Conservation (phyloP, 2,329 filamentous ascomycete genomes). For the Xylariales sp. region DNA sequence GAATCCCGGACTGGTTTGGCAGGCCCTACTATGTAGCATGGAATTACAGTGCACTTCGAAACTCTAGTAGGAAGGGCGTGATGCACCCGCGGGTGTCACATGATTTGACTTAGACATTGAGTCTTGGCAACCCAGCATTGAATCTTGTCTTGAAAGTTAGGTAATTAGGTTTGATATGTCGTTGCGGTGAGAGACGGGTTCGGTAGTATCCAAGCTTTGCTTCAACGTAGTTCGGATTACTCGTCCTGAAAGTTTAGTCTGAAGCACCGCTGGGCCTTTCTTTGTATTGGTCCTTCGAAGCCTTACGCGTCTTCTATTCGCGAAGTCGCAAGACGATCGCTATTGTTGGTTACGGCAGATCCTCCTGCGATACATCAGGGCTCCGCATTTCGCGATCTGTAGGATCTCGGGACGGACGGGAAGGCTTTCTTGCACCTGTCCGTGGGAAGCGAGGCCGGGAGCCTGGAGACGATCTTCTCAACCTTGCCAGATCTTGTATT, state of each 20-base stretch:
- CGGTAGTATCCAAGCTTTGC: neutral
- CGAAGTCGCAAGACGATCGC: constrained; percentile 1
- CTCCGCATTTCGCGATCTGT: constrained; percentile 3
- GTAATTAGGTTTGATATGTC: neutral
- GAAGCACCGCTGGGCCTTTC: too few species aligned
- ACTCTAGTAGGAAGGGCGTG: too few species aligned
- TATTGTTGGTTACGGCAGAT: neutral
- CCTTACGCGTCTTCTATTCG: neutral
- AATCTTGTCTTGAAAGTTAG: neutral
- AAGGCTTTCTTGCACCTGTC: too few species aligned
- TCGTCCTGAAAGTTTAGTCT: neutral
- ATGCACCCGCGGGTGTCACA: neutral
- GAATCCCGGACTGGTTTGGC: constrained; percentile 2
- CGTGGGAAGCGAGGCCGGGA: constrained; percentile 7
- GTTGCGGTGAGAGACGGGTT: neutral
- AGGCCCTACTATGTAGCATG: neutral
- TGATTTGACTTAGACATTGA: neutral
- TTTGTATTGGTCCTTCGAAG: too few species aligned
- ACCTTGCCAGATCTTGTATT: constrained; percentile 1
- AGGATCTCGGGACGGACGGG: constrained; percentile 7
- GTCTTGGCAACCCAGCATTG: too few species aligned
- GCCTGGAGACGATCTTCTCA: constrained; percentile 4
- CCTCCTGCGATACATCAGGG: neutral
- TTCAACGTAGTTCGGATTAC: neutral
- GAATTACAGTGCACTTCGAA: too few species aligned